Evolutionary conservation across 2,329 filamentous ascomycete genomes (phyloP).

Genomic region (Colletotrichum phormii): DNA sequence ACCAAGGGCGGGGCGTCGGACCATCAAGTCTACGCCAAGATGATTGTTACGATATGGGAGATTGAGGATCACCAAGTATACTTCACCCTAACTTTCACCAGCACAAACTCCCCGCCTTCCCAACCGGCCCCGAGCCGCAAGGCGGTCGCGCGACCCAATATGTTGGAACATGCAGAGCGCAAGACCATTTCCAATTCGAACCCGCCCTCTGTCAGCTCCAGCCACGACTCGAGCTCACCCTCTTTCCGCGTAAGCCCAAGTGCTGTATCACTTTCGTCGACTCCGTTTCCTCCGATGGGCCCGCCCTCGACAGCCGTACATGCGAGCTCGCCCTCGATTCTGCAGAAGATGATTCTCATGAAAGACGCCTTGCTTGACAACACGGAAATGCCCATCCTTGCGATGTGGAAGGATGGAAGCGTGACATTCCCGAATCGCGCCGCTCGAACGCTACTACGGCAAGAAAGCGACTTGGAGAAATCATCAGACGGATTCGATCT

Average conservation of each 20-base stretch:
- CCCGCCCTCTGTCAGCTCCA: slow-evolving; percentile 59
- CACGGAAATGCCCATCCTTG: slow-evolving; percentile 78
- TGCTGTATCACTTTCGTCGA: slow-evolving; percentile 63
- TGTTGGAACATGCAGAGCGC: slow-evolving; percentile 59
- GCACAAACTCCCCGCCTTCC: slow-evolving; percentile 56
- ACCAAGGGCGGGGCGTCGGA: slow-evolving; percentile 50
- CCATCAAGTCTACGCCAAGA: slow-evolving; percentile 70
- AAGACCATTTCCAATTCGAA: slow-evolving; percentile 57
- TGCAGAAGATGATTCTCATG: slow-evolving; percentile 79
- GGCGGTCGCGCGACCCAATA: slow-evolving; percentile 51
- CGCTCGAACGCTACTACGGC: slow-evolving; percentile 63
- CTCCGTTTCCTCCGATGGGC: slow-evolving; percentile 74
- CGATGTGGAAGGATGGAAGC: slow-evolving; percentile 84
- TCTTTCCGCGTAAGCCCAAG: slow-evolving; percentile 62
- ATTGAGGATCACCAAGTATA: slow-evolving; percentile 75
- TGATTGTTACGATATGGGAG: slow-evolving; percentile 82
- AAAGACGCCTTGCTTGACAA: slow-evolving; percentile 83
- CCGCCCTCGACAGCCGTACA: slow-evolving; percentile 68
- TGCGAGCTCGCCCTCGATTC: slow-evolving; percentile 71
- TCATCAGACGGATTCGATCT: slow-evolving; percentile 65
- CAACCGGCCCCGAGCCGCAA: slow-evolving; percentile 49
- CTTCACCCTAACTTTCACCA: slow-evolving; percentile 82
- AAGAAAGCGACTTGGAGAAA: slow-evolving; percentile 52
- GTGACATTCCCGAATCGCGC: slow-evolving; percentile 80
- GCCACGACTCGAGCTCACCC: slow-evolving; percentile 59